phyloP scores from a whole-genome alignment of 768 basidiomycete species.

The Brasilioporus rufonigricans region DNA sequence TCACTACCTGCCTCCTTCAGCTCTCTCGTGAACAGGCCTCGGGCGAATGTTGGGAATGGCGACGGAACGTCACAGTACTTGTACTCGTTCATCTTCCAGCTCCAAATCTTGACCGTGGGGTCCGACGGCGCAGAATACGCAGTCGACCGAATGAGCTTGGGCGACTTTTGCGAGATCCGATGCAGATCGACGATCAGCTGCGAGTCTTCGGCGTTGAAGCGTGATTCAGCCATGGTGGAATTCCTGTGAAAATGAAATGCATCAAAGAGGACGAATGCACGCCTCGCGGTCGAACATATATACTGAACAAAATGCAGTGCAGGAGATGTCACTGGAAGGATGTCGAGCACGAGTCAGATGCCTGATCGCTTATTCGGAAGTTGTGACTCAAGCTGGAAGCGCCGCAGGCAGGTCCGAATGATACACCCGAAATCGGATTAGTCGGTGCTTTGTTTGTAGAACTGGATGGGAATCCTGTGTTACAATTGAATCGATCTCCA shows the following conservation, averaged over 20 bases:
- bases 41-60: conserved; percentile 92
- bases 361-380: not conserved
- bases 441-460: too few relatives aligned
- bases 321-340: too few relatives aligned
- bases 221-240: conserved; percentile 20
- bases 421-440: too few relatives aligned
- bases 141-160: conserved; percentile 65
- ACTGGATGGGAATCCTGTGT: too few relatives aligned
- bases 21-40: conserved; percentile 81
- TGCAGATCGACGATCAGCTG: conserved; percentile 57
- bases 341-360: conserved; percentile 3
- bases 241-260: not conserved
- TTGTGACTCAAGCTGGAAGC: not conserved
- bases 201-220: conserved; percentile 45
- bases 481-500: too few relatives aligned
- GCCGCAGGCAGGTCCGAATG: too few relatives aligned
- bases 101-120: conserved; percentile 54
- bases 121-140: conserved; percentile 57
- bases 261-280: conserved; percentile 3
- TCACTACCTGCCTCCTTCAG: conserved; percentile 32
- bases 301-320: conserved; percentile 5
- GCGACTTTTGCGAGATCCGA: conserved; percentile 48
- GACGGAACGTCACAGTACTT: conserved; percentile 88
- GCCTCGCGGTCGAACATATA: conserved; percentile 12
- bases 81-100: conserved; percentile 99